Conservation (phyloP, 2,329 filamentous ascomycete genomes). For the Cladobotryum protrusum region DNA sequence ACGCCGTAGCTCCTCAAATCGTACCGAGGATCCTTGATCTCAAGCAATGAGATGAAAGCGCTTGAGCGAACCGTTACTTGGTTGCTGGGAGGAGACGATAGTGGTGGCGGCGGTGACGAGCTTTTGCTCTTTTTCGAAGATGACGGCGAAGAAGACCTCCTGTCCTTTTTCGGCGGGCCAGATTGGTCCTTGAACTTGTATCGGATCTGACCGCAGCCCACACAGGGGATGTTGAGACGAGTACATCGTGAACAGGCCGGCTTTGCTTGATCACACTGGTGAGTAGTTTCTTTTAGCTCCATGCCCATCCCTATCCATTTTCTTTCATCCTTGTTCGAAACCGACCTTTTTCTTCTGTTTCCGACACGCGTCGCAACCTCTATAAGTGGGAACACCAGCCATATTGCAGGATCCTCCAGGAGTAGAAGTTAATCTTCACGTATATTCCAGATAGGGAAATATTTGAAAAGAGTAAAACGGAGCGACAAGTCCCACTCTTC, state of each 20-base stretch:
- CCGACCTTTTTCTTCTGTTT: constrained; percentile 49
- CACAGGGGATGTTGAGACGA: constrained; percentile 37
- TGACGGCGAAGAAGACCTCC: background rate
- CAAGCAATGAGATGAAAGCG: constrained; percentile 26
- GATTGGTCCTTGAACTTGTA: constrained; percentile 42
- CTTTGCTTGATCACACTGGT: constrained; percentile 40
- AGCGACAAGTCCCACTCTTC: background rate
- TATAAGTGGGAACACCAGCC: constrained; percentile 46
- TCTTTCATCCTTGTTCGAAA: too few relatives aligned
- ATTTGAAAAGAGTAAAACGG: background rate
- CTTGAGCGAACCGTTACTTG: constrained; percentile 18
- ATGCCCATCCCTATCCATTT: too few relatives aligned
- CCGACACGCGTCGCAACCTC: constrained; percentile 45
- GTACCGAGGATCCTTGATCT: constrained; percentile 38
- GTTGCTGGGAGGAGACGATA: constrained; percentile 17
- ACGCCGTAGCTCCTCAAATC: constrained; percentile 41
- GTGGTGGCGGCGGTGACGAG: background rate
- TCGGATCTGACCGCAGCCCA: constrained; percentile 40
- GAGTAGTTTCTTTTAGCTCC: background rate
- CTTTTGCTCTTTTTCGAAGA: background rate
- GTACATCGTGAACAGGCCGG: constrained; percentile 40
- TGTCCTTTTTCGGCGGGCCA: constrained; percentile 3
- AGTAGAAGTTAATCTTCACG: background rate
- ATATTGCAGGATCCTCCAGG: constrained; percentile 22
- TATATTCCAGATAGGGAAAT: background rate